Evolutionary conservation across 495 filamentous ascomycete species (phyloP).

Genomic region (Bathelium albidoporum): DNA sequence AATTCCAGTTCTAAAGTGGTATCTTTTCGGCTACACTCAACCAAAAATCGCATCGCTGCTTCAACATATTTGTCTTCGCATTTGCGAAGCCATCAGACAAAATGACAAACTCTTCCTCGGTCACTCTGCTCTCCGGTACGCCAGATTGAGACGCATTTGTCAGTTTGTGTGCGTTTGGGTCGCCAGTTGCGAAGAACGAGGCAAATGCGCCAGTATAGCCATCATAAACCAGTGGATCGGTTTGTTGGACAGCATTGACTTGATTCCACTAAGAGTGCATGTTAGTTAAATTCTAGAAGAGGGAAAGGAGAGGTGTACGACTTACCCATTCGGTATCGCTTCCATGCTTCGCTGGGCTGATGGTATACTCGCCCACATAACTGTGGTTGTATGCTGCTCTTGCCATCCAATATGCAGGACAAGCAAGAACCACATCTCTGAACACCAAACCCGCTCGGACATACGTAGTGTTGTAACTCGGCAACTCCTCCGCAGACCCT

Average conservation of each 20-base stretch:
- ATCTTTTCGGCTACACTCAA: conserved; percentile 28
- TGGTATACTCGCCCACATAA: conserved; percentile 50
- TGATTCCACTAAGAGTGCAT: conserved; percentile 40
- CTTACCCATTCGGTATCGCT: conserved; percentile 48
- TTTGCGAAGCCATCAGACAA: conserved; percentile 34
- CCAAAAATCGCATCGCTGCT: conserved; percentile 47
- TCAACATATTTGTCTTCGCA: conserved; percentile 30
- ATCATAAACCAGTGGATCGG: conserved; percentile 43
- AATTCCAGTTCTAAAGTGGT: conserved; percentile 4
- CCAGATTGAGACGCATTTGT: conserved; percentile 36
- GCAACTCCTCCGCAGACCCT: conserved; percentile 36
- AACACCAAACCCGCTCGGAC: conserved; percentile 45
- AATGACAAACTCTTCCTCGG: conserved; percentile 43
- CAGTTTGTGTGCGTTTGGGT: conserved; percentile 49
- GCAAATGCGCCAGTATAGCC: conserved; percentile 51
- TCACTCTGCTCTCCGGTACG: conserved; percentile 35
- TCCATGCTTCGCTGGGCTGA: conserved; percentile 48
- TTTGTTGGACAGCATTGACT: conserved; percentile 44
- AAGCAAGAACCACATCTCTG: conserved; percentile 49
- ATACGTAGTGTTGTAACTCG: conserved; percentile 37
- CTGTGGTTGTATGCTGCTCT: conserved; percentile 33
- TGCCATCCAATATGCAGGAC: conserved; percentile 49
- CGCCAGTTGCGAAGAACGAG: conserved; percentile 48
- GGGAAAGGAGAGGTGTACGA: background rate
- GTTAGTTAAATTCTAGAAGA: conserved; percentile 4